phyloP scores from a whole-genome alignment of 164 flowering plant species.

The Piper betle region DNA sequence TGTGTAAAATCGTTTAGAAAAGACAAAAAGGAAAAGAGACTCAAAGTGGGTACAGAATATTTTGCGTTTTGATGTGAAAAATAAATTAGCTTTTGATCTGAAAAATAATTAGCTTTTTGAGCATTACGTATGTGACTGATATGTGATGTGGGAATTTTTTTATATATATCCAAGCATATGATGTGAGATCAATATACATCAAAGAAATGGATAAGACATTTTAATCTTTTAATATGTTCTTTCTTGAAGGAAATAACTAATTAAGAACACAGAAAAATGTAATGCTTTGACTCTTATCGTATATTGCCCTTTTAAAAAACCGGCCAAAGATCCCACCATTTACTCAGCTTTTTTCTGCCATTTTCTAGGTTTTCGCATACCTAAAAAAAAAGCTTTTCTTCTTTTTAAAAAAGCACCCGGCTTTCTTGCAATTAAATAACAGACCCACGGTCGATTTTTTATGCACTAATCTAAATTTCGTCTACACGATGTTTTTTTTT shows the following conservation, averaged over 20 bases:
- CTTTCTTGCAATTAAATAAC: too few relatives aligned
- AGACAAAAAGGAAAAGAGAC: slow-evolving; percentile 6
- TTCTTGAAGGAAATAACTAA: background rate
- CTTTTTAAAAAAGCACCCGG: too few relatives aligned
- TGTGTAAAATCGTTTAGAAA: background rate
- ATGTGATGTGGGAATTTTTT: too few relatives aligned
- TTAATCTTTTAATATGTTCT: background rate
- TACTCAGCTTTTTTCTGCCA: background rate
- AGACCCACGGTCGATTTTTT: too few relatives aligned
- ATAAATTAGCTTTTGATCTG: background rate
- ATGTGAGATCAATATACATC: too few relatives aligned
- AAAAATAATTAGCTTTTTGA: too few relatives aligned
- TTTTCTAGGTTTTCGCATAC: background rate
- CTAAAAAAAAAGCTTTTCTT: too few relatives aligned
- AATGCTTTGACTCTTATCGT: background rate
- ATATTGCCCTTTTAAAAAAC: background rate
- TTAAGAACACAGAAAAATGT: background rate
- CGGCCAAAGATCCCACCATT: background rate
- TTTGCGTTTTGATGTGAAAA: background rate
- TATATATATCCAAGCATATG: too few relatives aligned
- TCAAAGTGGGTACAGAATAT: background rate
- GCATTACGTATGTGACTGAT: too few relatives aligned
- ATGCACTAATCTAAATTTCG: too few relatives aligned
- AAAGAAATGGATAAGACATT: too few relatives aligned
- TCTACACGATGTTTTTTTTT: too few relatives aligned